These are phyloP conservation scores for Phytophthora tubulina DNA, from an alignment of 352 stramenopile genomes.

Conservation along the genomic window DNA sequence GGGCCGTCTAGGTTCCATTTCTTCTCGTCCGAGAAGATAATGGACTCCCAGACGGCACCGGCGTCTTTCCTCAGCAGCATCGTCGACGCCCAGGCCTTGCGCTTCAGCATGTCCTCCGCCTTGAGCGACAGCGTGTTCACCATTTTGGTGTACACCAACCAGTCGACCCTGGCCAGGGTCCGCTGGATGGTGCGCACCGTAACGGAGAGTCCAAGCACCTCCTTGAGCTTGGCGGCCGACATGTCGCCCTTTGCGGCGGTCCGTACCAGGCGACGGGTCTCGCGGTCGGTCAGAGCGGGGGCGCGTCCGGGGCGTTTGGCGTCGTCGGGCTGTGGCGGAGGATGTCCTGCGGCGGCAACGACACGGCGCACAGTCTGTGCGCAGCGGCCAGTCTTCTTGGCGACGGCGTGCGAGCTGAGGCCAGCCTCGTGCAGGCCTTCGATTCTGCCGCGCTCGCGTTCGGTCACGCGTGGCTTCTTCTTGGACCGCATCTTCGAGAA, in stretches of 20 bases:
- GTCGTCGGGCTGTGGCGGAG: not conserved
- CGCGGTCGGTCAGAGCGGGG: not conserved
- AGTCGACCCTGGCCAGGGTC: slow-evolving; percentile 29
- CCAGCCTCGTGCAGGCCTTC: not conserved
- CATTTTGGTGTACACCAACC: slow-evolving; percentile 11
- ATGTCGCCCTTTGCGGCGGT: not conserved
- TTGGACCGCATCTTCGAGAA: no score
- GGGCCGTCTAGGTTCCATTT: slow-evolving; percentile 53
- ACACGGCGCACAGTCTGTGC: not conserved
- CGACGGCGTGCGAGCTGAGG: not conserved
- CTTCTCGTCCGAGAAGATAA: slow-evolving; percentile 56
- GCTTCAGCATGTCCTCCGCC: not conserved
- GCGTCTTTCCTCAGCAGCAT: slow-evolving; percentile 25
- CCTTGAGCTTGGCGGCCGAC: slow-evolving; percentile 11
- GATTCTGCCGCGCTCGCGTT: slow-evolving; percentile 4
- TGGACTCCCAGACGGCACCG: slow-evolving; percentile 10
- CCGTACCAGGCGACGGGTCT: not conserved
- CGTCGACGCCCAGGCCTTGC: slow-evolving; percentile 4
- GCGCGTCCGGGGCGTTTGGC: not conserved
- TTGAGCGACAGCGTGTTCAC: slow-evolving; percentile 21
- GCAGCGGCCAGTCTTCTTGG: not conserved
- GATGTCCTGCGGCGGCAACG: not conserved
- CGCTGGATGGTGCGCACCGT: slow-evolving; percentile 26
- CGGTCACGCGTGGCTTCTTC: not conserved
- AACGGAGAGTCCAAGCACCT: slow-evolving; percentile 2